phyloP scores from a whole-genome alignment of 768 basidiomycete species.

The Xerocomellus dryophilus region DNA sequence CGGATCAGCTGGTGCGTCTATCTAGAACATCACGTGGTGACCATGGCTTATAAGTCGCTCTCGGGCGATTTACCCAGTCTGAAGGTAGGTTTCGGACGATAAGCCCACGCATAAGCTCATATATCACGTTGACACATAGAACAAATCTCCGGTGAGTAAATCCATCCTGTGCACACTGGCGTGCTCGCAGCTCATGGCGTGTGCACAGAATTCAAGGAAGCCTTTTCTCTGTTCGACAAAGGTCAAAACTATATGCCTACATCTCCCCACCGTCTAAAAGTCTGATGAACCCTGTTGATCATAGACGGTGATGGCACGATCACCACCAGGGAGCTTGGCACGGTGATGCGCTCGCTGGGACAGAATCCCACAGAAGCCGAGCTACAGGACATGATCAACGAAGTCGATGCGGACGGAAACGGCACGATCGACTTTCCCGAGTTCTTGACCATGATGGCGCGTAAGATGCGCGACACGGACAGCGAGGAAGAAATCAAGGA shows the following conservation, averaged over 20 bases:
- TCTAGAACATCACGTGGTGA: slow-evolving; percentile 8
- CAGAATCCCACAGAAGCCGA: slow-evolving; percentile 93
- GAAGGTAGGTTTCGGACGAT: slow-evolving; percentile 45
- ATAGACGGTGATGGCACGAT: slow-evolving; percentile 91
- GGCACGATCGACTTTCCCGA: slow-evolving; percentile 85
- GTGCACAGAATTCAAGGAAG: slow-evolving; percentile 92
- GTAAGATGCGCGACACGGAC: slow-evolving; percentile 90
- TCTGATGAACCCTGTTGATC: not conserved
- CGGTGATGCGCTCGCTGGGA: slow-evolving; percentile 89
- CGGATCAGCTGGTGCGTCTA: slow-evolving; percentile 53
- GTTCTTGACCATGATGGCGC: slow-evolving; percentile 81
- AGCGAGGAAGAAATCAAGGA: slow-evolving; percentile 93
- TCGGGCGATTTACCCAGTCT: slow-evolving; percentile 38
- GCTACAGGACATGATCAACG: slow-evolving; percentile 94
- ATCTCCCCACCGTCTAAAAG: too few species aligned
- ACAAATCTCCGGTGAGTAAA: slow-evolving; percentile 78
- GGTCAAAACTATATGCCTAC: slow-evolving; percentile 42
- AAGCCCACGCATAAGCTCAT: not conserved
- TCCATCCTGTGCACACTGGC: not conserved
- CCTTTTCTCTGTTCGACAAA: slow-evolving; percentile 96
- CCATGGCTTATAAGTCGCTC: slow-evolving; percentile 15
- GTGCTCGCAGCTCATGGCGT: slow-evolving; percentile 3
- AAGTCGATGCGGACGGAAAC: slow-evolving; percentile 87
- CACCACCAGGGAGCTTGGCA: slow-evolving; percentile 86
- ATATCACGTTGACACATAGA: slow-evolving; percentile 46